Evolutionary conservation across 768 basidiomycete genomes (phyloP).

Genomic region (Trametes punicea): DNA sequence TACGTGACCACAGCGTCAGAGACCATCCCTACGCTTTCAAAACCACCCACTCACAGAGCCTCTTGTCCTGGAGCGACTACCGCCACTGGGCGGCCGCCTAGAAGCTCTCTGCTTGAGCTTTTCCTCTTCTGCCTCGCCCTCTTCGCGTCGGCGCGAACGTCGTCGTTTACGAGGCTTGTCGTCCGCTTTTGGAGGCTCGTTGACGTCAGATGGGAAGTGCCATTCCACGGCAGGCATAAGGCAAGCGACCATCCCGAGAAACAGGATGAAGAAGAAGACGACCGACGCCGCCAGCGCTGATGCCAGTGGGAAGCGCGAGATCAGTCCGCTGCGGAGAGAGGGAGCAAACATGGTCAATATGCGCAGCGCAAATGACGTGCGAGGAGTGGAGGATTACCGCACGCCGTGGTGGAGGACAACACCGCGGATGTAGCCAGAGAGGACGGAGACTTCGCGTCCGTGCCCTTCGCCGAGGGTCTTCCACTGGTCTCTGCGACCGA

Average conservation of each 20-base stretch:
- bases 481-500: constrained; percentile 78
- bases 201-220: constrained; percentile 23
- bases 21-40: background rate
- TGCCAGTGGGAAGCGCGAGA: constrained; percentile 64
- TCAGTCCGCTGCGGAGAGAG: constrained; percentile 69
- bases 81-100: background rate
- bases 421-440: constrained; percentile 59
- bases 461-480: constrained; percentile 61
- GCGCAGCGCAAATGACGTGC: background rate
- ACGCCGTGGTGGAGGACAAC: constrained; percentile 63
- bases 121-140: constrained; percentile 4
- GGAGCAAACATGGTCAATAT: background rate
- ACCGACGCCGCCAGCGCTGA: constrained; percentile 43
- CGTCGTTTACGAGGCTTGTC: constrained; percentile 14
- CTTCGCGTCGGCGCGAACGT: constrained; percentile 16
- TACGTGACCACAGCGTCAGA: background rate
- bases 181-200: constrained; percentile 2
- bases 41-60: background rate
- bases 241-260: constrained; percentile 31
- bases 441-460: constrained; percentile 70
- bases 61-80: constrained; percentile 3
- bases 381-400: constrained; percentile 43
- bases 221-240: constrained; percentile 32
- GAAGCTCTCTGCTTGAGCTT: background rate
- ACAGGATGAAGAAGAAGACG: constrained; percentile 35